phyloP scores from a whole-genome alignment of 352 stramenopile species.

The Thraustochytrium sp. region DNA sequence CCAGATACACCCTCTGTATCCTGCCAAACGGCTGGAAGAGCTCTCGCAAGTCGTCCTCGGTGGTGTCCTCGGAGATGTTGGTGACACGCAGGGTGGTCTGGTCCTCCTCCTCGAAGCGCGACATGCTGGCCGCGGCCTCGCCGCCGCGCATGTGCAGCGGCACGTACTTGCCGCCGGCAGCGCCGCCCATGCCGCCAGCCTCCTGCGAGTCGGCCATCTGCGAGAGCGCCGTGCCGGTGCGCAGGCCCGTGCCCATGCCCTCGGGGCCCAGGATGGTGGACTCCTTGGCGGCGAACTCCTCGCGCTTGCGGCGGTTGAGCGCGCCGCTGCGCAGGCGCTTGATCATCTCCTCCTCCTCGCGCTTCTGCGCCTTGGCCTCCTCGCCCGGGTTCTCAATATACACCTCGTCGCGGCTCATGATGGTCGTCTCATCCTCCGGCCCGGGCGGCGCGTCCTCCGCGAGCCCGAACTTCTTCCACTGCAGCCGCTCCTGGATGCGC shows the following conservation, averaged over 20 bases:
- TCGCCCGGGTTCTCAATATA: slow-evolving; percentile 37
- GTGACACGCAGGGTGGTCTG: slow-evolving; percentile 91
- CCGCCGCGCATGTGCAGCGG: slow-evolving; percentile 31
- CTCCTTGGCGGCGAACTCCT: slow-evolving; percentile 25
- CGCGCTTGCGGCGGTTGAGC: slow-evolving; percentile 27
- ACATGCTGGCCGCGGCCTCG: not conserved
- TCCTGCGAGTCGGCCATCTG: slow-evolving; percentile 3
- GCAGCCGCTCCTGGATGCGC: slow-evolving; percentile 33
- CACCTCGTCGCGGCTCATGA: slow-evolving; percentile 11
- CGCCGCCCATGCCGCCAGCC: not conserved
- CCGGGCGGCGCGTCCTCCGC: not conserved
- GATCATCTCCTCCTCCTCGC: slow-evolving; percentile 39
- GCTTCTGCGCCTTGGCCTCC: slow-evolving; percentile 33
- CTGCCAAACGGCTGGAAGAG: slow-evolving; percentile 94
- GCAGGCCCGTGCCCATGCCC: slow-evolving; percentile 25
- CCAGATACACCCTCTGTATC: slow-evolving; percentile 93
- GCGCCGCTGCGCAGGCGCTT: slow-evolving; percentile 19
- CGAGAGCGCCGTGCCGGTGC: slow-evolving; percentile 28
- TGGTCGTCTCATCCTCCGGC: slow-evolving; percentile 37
- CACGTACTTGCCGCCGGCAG: slow-evolving; percentile 11
- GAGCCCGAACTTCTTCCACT: slow-evolving; percentile 32
- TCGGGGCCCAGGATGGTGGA: not conserved
- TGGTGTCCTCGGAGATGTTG: slow-evolving; percentile 96
- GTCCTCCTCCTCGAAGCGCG: slow-evolving; percentile 46
- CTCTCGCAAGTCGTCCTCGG: slow-evolving; percentile 95